These are phyloP conservation scores for Microthyrium microscopicum DNA, from an alignment of 2,329 filamentous ascomycete genomes.

Conservation along the genomic window DNA sequence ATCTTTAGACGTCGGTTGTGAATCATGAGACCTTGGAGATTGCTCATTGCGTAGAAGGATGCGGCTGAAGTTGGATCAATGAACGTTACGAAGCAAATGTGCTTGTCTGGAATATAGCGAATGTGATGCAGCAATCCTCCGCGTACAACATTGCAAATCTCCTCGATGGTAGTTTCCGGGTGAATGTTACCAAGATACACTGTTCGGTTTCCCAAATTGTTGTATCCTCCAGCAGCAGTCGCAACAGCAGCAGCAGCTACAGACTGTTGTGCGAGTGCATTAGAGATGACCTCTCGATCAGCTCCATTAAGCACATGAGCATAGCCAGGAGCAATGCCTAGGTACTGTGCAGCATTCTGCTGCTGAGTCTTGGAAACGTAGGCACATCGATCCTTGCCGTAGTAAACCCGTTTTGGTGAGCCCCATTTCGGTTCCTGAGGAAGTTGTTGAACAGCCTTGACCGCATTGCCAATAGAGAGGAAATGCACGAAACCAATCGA, in stretches of 20 bases:
- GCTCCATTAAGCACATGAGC: constrained; percentile 92
- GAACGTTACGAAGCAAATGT: constrained; percentile 99
- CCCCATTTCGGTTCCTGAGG: constrained; percentile 97
- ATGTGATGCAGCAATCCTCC: constrained; percentile 94
- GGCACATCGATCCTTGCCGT: constrained; percentile 94
- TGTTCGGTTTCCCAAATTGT: constrained; percentile 92
- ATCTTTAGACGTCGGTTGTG: constrained; percentile 97
- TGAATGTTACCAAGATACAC: constrained; percentile 98
- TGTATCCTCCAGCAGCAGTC: constrained; percentile 89
- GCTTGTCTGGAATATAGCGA: constrained; percentile 98
- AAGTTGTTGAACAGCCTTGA: constrained; percentile 93
- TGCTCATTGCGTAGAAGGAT: constrained; percentile 94
- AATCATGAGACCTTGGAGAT: constrained; percentile 96
- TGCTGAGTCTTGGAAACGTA: constrained; percentile 99
- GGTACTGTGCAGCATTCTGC: constrained; percentile 94
- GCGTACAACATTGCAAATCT: constrained; percentile 97
- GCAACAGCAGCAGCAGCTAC: constrained; percentile 93
- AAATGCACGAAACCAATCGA: constrained; percentile 97
- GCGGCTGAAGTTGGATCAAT: constrained; percentile 96
- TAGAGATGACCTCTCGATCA: constrained; percentile 92
- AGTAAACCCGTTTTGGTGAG: constrained; percentile 86
- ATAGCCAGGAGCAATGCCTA: constrained; percentile 92
- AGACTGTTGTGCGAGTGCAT: constrained; percentile 89
- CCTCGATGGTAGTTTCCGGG: constrained; percentile 95
- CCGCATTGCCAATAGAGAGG: constrained; percentile 89